Conservation (phyloP, 805 yeast genomes). For the Candida nemodendra region DNA sequence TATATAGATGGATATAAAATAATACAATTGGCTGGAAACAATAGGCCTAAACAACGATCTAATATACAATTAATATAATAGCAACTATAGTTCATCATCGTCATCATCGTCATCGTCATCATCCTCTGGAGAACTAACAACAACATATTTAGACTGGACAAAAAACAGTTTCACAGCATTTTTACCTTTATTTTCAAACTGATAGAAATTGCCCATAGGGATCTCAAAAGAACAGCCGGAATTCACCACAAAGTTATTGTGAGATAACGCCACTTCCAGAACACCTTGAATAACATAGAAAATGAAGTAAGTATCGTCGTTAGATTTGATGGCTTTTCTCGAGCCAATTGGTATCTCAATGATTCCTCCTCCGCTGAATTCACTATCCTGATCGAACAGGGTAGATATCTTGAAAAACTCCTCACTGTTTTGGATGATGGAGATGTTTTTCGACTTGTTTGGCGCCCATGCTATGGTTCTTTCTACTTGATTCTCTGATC, state of each 20-base stretch:
- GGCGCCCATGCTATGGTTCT: slow-evolving; percentile 68
- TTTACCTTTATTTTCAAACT: slow-evolving; percentile 61
- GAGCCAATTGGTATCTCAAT: slow-evolving; percentile 63
- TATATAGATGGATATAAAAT: slow-evolving; percentile 5
- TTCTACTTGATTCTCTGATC: slow-evolving; percentile 41
- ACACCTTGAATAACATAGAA: slow-evolving; percentile 74
- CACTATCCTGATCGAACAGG: slow-evolving; percentile 60
- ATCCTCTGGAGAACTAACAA: slow-evolving; percentile 27
- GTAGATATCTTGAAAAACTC: slow-evolving; percentile 63
- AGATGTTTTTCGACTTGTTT: slow-evolving; percentile 46
- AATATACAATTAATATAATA: not conserved
- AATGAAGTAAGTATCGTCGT: slow-evolving; percentile 67
- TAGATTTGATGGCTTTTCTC: slow-evolving; percentile 55
- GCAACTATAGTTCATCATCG: slow-evolving; percentile 2
- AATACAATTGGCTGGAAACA: too few species aligned
- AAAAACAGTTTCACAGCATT: slow-evolving; percentile 65
- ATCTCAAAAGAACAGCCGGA: slow-evolving; percentile 79
- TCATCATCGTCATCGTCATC: slow-evolving; percentile 23
- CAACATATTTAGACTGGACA: slow-evolving; percentile 59
- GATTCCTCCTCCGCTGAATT: slow-evolving; percentile 71
- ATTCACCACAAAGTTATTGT: slow-evolving; percentile 56
- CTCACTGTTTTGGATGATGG: slow-evolving; percentile 38
- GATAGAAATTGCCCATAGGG: slow-evolving; percentile 74
- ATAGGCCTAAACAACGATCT: too few species aligned
- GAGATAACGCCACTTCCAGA: slow-evolving; percentile 63